A percentile compares a stretch with the other conserved stretches of the same genome.
Evolutionary conservation across 2,329 filamentous ascomycete genomes (phyloP).

Genomic region (Botryotinia globosa): DNA sequence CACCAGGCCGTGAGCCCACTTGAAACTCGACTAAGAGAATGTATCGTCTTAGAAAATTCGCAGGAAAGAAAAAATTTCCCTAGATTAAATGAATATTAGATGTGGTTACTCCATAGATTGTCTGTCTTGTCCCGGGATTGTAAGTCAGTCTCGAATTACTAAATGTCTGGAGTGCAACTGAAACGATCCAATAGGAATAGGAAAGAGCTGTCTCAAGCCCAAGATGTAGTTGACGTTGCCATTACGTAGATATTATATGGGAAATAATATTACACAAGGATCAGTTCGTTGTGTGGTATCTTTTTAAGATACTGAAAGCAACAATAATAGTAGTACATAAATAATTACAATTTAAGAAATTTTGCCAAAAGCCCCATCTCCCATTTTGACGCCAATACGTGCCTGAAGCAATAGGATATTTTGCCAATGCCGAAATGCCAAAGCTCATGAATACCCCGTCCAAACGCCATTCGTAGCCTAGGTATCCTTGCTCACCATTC

Average conservation of each 20-base stretch:
- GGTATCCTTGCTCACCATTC: slow-evolving; percentile 8
- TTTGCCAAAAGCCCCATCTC: neutral
- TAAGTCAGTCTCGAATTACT: no score
- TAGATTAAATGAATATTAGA: no score
- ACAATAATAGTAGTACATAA: slow-evolving; percentile 12
- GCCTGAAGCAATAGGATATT: slow-evolving; percentile 10
- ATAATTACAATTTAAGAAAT: slow-evolving; percentile 16
- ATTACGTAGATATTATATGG: neutral
- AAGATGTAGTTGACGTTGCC: neutral
- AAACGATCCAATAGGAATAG: no score
- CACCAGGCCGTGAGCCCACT: no score
- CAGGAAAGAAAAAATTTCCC: no score
- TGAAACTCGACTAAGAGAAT: no score
- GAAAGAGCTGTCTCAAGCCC: no score
- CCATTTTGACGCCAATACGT: slow-evolving; percentile 10
- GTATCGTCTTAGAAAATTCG: no score
- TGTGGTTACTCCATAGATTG: no score
- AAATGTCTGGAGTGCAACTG: no score
- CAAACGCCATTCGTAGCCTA: slow-evolving; percentile 16
- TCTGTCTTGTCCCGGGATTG: no score
- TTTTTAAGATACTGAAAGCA: neutral
- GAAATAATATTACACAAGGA: neutral
- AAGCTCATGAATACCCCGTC: slow-evolving; percentile 1
- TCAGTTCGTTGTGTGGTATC: slow-evolving; percentile 7
- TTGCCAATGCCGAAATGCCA: slow-evolving; percentile 1